These are phyloP conservation scores for Hippophae tibetana DNA, from an alignment of 306 rosid species.

Conservation along the genomic window DNA sequence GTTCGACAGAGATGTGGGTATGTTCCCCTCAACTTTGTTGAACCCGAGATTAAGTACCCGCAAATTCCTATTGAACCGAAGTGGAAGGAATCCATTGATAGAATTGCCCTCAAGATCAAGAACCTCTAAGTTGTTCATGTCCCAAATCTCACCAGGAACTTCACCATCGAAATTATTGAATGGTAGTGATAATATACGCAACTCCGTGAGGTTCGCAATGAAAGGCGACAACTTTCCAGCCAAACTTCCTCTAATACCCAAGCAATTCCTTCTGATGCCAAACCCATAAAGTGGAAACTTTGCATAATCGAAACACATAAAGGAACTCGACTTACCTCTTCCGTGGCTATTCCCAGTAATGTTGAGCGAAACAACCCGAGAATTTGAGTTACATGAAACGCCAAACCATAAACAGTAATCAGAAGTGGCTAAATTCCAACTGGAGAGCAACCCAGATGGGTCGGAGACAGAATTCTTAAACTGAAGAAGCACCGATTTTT, in stretches of 20 bases:
- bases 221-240: constrained; percentile 44
- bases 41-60: constrained; percentile 69
- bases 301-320: constrained; percentile 33
- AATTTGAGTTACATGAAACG: constrained; percentile 47
- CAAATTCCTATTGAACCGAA: constrained; percentile 30
- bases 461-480: constrained; percentile 54
- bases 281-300: constrained; percentile 66
- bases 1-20: constrained; percentile 39
- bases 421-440: constrained; percentile 32
- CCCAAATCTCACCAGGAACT: constrained; percentile 55
- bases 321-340: constrained; percentile 18
- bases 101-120: constrained; percentile 80
- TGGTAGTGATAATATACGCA: constrained; percentile 58
- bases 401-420: constrained; percentile 58
- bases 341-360: constrained; percentile 47
- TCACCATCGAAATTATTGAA: constrained; percentile 59
- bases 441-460: constrained; percentile 48
- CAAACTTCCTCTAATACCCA: constrained; percentile 33
- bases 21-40: constrained; percentile 50
- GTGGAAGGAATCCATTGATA: constrained; percentile 46
- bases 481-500: constrained; percentile 62
- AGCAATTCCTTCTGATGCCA: constrained; percentile 16
- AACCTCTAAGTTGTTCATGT: constrained; percentile 59
- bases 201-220: constrained; percentile 53
- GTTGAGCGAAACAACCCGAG: constrained; percentile 61